Conservation (phyloP, 2,329 filamentous ascomycete species). For the Ceratocystis alfenasii region DNA sequence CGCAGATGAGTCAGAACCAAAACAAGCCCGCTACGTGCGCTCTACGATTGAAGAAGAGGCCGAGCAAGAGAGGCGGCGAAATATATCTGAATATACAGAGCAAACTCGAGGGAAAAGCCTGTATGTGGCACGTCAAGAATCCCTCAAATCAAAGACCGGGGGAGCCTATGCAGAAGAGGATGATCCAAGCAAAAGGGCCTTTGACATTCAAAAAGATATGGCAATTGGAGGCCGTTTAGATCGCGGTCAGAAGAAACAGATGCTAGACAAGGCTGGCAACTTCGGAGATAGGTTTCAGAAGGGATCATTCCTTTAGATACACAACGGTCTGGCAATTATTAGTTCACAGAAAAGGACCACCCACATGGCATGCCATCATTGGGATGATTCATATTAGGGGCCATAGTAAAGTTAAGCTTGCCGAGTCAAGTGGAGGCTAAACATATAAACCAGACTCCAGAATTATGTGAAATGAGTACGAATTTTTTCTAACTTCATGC, state of each 20-base stretch:
- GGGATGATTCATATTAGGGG: too few species aligned
- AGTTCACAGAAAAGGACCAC: background rate
- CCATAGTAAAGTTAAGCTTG: too few species aligned
- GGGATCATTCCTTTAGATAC: conserved; percentile 47
- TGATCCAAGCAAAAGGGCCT: conserved; percentile 78
- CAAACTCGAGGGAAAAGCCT: conserved; percentile 46
- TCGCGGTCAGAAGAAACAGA: conserved; percentile 59
- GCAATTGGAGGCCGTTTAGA: conserved; percentile 60
- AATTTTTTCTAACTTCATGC: background rate
- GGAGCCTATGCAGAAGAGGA: conserved; percentile 53
- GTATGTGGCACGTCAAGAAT: conserved; percentile 44
- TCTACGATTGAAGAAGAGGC: conserved; percentile 38
- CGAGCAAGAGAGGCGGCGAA: conserved; percentile 43
- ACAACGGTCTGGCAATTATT: background rate
- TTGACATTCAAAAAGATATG: conserved; percentile 93
- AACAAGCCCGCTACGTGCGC: background rate
- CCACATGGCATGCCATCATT: background rate
- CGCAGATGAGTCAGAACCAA: conserved; percentile 32
- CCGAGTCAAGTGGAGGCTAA: too few species aligned
- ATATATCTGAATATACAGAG: conserved; percentile 40
- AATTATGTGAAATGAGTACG: background rate
- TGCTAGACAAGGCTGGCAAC: conserved; percentile 66
- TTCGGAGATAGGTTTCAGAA: conserved; percentile 74
- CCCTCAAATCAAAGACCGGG: conserved; percentile 17
- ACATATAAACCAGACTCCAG: too few species aligned